phyloP scores from a whole-genome alignment of 2,329 filamentous ascomycete genomes.

The Colletotrichum siamense region DNA sequence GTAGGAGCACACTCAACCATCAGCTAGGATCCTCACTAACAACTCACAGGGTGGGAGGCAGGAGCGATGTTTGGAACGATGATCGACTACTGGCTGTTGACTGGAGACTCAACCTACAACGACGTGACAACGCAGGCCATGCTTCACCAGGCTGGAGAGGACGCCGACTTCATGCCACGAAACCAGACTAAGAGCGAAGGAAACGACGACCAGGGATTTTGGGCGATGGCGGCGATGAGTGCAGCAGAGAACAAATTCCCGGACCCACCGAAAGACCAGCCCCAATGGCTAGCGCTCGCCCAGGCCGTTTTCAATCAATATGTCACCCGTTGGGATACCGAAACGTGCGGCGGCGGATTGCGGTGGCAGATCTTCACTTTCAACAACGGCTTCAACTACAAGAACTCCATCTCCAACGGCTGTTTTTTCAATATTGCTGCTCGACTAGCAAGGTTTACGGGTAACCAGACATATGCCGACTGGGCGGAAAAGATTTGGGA shows the following conservation, averaged over 20 bases:
- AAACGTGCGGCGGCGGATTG: conserved; percentile 74
- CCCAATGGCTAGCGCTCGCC: conserved; percentile 79
- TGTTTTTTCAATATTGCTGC: conserved; percentile 74
- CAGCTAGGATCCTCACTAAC: conserved; percentile 50
- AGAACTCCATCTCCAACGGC: conserved; percentile 72
- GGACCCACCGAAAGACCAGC: conserved; percentile 64
- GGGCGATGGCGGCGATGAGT: conserved; percentile 82
- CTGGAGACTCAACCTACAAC: conserved; percentile 71
- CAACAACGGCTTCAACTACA: conserved; percentile 74
- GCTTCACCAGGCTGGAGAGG: conserved; percentile 64
- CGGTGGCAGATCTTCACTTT: conserved; percentile 87
- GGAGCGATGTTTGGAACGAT: conserved; percentile 74
- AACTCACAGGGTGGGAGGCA: conserved; percentile 70
- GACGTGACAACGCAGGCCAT: conserved; percentile 62
- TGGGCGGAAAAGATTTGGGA: conserved; percentile 77
- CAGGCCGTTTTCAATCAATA: conserved; percentile 85
- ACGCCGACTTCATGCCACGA: conserved; percentile 68
- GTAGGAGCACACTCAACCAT: conserved; percentile 50
- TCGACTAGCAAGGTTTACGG: conserved; percentile 78
- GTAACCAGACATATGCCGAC: conserved; percentile 77
- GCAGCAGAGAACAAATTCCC: conserved; percentile 80
- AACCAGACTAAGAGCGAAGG: conserved; percentile 68
- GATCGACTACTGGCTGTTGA: conserved; percentile 76
- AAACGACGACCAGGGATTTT: conserved; percentile 84
- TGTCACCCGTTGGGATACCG: conserved; percentile 70